Base-by-base conservation (phyloP, 2,329 filamentous ascomycete species). In the Hysterium pulicare region DNA sequence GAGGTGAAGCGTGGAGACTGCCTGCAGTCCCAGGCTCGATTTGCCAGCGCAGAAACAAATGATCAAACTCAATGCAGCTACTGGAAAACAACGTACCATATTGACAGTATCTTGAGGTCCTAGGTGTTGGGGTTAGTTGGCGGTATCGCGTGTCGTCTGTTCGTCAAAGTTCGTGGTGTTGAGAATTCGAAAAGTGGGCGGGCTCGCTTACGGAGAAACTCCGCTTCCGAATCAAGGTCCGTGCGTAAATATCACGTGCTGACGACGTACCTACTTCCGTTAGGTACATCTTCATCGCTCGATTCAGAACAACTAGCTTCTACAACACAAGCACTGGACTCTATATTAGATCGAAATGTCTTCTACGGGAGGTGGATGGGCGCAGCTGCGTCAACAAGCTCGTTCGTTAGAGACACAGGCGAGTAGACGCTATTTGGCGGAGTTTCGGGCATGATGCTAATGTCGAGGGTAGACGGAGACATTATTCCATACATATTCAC, bases 311-410 rank as follows among this genome's bases (percentile, higher is more conserved):
- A n/a, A n/a, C n/a, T n/a, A n/a, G n/a, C n/a, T n/a, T n/a, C n/a
- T n/a, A 7, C 24, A 7, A 28, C 24, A 13, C 7, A 28, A 13
- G 13, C 8, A 28, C 8, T 28, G 24, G 13, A 28, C 8, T 28
- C 24, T 7, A 13, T 28, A 8, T 13, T 13, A 7, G 38, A 40
- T 36, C 33, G 43, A 48, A 32, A 69, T 69, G 66, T 62, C 66
- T 40, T 66, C 66, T 7, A 69, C 65, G 17, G 66, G 64, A 22
- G 66, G 62, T 30, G 67, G 90, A 71, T 98, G 93, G 93, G 84
- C 89, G 61, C 90, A 96, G 72, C 78, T 97, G 55, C 87, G 93
- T 58, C 90, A 96, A 67, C 91, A 97, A 71, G 88, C 90, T 48
- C 80, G 93, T 58, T 81, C 83, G 33, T 76, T 96, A 49, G 93